A percentile compares a stretch with the other conserved stretches of the same genome.
Conservation (phyloP, 2,329 filamentous ascomycete species). For the Blastomyces percursus region DNA sequence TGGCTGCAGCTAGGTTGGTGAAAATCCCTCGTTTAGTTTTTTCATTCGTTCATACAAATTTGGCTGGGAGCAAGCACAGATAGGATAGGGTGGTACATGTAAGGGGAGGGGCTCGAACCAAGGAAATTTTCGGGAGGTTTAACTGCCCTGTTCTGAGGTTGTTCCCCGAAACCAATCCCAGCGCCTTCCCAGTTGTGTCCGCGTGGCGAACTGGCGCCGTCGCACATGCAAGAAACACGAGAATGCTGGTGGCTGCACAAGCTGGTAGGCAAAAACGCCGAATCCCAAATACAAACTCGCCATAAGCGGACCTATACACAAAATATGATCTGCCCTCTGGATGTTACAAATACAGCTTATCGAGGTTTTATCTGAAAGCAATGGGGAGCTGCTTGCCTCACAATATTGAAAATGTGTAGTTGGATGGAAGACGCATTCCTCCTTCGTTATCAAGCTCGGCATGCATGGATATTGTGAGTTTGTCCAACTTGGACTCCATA, state of each 20-base stretch:
- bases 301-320: no score
- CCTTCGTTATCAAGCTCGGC: no score
- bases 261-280: no score
- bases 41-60: neutral
- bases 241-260: neutral
- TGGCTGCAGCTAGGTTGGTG: neutral
- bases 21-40: neutral
- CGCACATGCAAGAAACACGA: neutral
- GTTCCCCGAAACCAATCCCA: neutral
- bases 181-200: neutral
- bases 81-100: no score
- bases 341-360: no score
- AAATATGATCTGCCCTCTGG: no score
- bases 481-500: neutral
- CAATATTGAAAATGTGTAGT: no score
- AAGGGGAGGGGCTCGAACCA: neutral
- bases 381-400: no score
- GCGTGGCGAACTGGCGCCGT: neutral
- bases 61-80: neutral
- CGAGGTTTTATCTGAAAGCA: no score
- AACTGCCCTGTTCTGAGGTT: no score
- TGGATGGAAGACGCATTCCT: no score
- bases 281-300: no score
- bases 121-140: neutral
- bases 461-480: neutral